Evolutionary conservation across 1,284 basidiomycete genomes (phyloP), one percentile per base, ranked within the genome.

Genomic region (Mixia osmundae): DNA sequence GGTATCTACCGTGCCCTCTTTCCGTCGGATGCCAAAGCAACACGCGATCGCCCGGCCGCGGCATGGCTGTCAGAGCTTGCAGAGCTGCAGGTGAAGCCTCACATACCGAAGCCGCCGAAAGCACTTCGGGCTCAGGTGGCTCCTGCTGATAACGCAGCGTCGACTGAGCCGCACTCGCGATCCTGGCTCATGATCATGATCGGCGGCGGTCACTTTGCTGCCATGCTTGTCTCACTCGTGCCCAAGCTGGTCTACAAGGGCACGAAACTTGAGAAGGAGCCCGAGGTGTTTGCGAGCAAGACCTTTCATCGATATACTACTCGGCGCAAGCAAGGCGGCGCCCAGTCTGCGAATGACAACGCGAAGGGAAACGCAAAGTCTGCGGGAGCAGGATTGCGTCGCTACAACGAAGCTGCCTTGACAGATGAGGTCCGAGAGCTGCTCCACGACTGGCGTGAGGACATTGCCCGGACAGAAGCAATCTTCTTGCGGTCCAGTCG

Each of bases 271-370:
- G 67, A 69, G 43, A 72, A 71, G 57, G 62, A 64, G 31, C 69
- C 73, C 2, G 73, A 87, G 50, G 68, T 97, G 3, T 50, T 97
- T 28, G 65, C 66, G 42, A 82, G 91, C 54, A 97, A 97, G 59
- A 95, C 91, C 0, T 97, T 95, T 57, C 91, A 97, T 57, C 72
- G 91, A 5, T 99, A 99, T 56, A 99, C 91, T 0, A 97, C 91
- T 26, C 77, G 91, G 47, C 67, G 79, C 46, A 97, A 97, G 57
- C 91, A 99, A 61, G 91, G 91, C 56, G 91, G 91, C 1, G 76
- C 79, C 0, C 91, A 99, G 57, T 73, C 73, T 1, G 50, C 76
- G 3, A 91, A 95, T 50, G 91, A 99, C 55, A 80, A 85, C 39
- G 67, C 80, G 3, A 89, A 89, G 55, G 80, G 79, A 5, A 71